Evolutionary conservation across 2,329 filamentous ascomycete species (phyloP).

Genomic region (Dactylellina sp.): DNA sequence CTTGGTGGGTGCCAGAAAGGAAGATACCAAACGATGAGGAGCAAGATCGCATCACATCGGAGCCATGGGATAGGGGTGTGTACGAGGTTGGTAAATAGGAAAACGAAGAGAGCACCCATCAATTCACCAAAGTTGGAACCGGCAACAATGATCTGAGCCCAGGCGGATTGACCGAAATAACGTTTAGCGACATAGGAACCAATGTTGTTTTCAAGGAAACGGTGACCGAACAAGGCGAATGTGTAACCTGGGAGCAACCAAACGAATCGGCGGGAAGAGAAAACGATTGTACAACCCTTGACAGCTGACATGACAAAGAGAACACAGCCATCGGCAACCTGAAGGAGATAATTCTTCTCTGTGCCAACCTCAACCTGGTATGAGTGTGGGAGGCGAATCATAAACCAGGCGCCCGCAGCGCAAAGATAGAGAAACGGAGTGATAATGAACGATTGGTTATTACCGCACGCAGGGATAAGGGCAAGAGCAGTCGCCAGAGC

Average conservation of each 20-base stretch:
- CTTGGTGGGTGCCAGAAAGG: conserved; percentile 47
- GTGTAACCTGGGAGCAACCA: conserved; percentile 69
- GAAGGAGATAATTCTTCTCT: conserved; percentile 47
- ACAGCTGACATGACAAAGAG: conserved; percentile 67
- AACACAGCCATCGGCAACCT: conserved; percentile 62
- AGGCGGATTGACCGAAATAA: conserved; percentile 67
- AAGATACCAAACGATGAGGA: conserved; percentile 64
- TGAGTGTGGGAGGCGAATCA: conserved; percentile 65
- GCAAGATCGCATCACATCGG: conserved; percentile 66
- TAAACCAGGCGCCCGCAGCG: conserved; percentile 66
- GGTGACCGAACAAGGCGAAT: conserved; percentile 67
- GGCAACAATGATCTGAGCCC: conserved; percentile 68
- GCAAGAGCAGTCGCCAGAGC: conserved; percentile 68
- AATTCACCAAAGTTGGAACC: conserved; percentile 69
- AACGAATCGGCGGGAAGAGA: conserved; percentile 66
- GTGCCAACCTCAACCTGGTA: conserved; percentile 56
- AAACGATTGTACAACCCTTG: conserved; percentile 66
- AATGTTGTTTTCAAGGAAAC: conserved; percentile 68
- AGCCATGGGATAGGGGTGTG: conserved; percentile 69
- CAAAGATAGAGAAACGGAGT: conserved; percentile 67
- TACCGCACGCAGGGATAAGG: conserved; percentile 67
- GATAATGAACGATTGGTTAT: conserved; percentile 69
- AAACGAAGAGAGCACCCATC: conserved; percentile 67
- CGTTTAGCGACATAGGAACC: conserved; percentile 66
- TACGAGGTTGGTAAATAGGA: conserved; percentile 67